phyloP scores from a whole-genome alignment of 768 basidiomycete species.

The Suillus decipiens region DNA sequence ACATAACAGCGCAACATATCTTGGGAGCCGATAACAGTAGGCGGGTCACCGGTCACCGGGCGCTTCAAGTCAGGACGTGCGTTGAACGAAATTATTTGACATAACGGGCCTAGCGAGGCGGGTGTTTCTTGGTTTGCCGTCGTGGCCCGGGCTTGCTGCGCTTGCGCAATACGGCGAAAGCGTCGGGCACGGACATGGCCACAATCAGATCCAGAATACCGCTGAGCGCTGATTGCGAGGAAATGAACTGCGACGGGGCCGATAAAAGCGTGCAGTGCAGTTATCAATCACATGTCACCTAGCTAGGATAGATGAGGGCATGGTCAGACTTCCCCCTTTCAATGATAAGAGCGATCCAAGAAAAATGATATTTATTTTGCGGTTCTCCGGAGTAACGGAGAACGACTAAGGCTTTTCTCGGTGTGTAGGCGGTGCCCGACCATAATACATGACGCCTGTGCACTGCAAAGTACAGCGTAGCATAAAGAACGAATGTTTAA shows the following conservation, averaged over 20 bases:
- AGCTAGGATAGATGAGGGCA: background rate
- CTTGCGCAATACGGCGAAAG: background rate
- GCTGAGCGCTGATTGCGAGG: background rate
- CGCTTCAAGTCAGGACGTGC: too few species aligned
- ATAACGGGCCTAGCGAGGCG: background rate
- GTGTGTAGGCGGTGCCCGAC: background rate
- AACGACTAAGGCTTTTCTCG: background rate
- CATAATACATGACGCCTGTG: background rate
- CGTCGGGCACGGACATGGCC: background rate
- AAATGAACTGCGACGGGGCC: background rate
- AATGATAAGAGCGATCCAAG: background rate
- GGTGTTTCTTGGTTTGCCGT: background rate
- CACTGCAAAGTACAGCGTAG: background rate
- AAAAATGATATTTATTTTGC: background rate
- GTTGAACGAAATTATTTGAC: background rate
- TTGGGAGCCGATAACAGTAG: too few species aligned
- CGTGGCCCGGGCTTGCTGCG: background rate
- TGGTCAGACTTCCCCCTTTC: background rate
- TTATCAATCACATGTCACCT: background rate
- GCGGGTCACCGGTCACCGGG: too few species aligned
- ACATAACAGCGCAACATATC: background rate
- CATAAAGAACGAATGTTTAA: slow-evolving; percentile 22
- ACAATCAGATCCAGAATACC: background rate
- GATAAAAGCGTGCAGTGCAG: slow-evolving; percentile 2
- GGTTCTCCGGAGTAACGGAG: background rate